Evolutionary conservation across 345 rosid genomes (phyloP).

Genomic region (Dipteronia sinensis): DNA sequence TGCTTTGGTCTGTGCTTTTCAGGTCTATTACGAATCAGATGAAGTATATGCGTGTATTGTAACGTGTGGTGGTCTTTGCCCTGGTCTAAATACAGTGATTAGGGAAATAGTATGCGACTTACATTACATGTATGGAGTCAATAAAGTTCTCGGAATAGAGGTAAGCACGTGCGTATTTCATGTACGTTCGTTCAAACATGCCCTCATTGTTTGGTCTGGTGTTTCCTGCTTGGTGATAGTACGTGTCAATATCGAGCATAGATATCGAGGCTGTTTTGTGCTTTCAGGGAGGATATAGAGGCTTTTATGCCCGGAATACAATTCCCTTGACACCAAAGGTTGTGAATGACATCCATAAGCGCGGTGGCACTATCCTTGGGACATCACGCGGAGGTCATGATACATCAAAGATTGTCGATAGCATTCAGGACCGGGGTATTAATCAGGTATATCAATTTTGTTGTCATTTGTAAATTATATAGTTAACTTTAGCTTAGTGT

Average conservation of each 20-base stretch:
- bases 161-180: conserved; percentile 34
- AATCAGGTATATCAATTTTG: no score
- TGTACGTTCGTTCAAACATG: no score
- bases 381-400: conserved; percentile 87
- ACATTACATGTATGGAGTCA: conserved; percentile 79
- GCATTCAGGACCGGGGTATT: conserved; percentile 93
- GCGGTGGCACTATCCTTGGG: conserved; percentile 86
- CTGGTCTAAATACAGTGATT: conserved; percentile 83
- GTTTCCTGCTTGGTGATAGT: neutral
- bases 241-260: neutral
- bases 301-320: conserved; percentile 81
- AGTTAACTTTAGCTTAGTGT: neutral
- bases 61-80: conserved; percentile 94
- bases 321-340: conserved; percentile 62
- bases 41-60: conserved; percentile 86
- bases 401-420: conserved; percentile 83
- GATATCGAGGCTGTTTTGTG: neutral
- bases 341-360: conserved; percentile 86
- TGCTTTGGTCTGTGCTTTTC: conserved; percentile 11
- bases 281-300: conserved; percentile 82
- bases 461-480: no score
- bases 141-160: conserved; percentile 72
- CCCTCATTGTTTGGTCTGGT: neutral
- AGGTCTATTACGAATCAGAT: conserved; percentile 77
- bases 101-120: conserved; percentile 85